Evolutionary conservation across 2,329 filamentous ascomycete species (phyloP), one percentile per base, ranked within the genome.

Genomic region (Monosporascus sp.): DNA sequence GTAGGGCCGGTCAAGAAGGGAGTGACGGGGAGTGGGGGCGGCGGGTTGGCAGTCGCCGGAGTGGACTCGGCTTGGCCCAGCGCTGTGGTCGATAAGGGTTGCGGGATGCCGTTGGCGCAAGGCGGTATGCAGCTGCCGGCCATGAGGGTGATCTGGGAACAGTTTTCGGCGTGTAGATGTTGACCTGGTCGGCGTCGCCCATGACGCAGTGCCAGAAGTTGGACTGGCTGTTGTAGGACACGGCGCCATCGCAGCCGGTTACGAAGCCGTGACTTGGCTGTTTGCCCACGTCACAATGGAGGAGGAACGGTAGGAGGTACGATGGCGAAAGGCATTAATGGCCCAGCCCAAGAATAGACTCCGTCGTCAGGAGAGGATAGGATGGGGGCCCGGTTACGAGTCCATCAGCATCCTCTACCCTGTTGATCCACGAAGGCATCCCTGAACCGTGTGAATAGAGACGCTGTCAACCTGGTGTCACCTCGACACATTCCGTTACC

Each of bases 141-240:
- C 25, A 64, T 67, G 41, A 83, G 66, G 4, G 68, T 74, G 52
- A 84, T 72, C 51, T 74, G 61, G 11, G 76, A 73, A 57, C 81
- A 85, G 57, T 79, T 75, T 7, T 50, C 53, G 8, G 57, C 67
- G 61, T 73, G 66, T 85, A 85, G 56, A 85, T 66, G 60, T 85
- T 83, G 69, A 74, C 81, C 53, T 80, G 77, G 43, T 74, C 74
- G 25, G 74, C 63, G 52, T 79, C 75, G 3, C 77, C 77, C 20
- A 82, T 84, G 27, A 79, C 75, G 64, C 86, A 88, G 44, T 82
- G 77, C 62, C 79, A 82, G 66, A 88, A 88, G 27, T 70, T 69
- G 3, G 72, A 67, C 60, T 72, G 75, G 46, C 76, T 77, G 35
- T 80, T 70, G 67, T 77, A 80, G 2, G 72, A 72, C 20, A 88